Percentiles rank a stretch among this genome's conserved stretches.
These are phyloP conservation scores for Fusarium haematococcum DNA, from an alignment of 2,329 filamentous ascomycete genomes.

Conservation along the genomic window DNA sequence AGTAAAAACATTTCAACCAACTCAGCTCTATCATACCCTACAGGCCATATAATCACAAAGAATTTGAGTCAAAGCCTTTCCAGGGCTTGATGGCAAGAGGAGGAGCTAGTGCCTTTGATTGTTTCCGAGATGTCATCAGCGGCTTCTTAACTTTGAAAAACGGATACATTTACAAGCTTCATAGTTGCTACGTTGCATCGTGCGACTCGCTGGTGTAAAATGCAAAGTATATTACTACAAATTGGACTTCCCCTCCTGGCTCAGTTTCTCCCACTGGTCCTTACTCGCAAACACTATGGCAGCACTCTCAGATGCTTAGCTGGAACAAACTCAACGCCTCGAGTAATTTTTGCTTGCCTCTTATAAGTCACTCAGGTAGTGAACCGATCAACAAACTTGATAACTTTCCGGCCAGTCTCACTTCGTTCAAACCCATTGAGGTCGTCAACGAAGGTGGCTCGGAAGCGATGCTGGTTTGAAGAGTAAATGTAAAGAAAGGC, in stretches of 20 bases:
- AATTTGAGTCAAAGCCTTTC: too few relatives aligned
- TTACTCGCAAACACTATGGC: neutral
- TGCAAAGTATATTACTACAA: neutral
- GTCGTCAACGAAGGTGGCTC: conserved; percentile 50
- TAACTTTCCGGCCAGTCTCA: conserved; percentile 42
- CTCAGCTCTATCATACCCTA: too few relatives aligned
- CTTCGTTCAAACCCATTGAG: conserved; percentile 46
- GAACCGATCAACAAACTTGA: conserved; percentile 45
- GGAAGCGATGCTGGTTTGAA: conserved; percentile 47
- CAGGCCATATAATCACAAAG: too few relatives aligned
- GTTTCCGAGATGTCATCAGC: too few relatives aligned
- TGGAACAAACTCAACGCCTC: neutral
- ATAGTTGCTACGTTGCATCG: too few relatives aligned
- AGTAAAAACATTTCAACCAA: too few relatives aligned
- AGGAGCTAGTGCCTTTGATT: too few relatives aligned
- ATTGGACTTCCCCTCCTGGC: neutral
- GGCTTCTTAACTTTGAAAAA: too few relatives aligned
- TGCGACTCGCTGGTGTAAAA: too few relatives aligned
- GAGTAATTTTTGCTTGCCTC: neutral
- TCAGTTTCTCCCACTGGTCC: neutral
- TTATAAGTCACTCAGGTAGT: neutral
- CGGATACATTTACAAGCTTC: too few relatives aligned
- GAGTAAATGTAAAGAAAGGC: conserved; percentile 40
- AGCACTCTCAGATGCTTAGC: neutral
- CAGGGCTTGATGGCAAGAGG: too few relatives aligned